These are phyloP conservation scores for Tetrapisispora pingtungensis DNA, from an alignment of 805 yeast genomes.

Conservation along the genomic window DNA sequence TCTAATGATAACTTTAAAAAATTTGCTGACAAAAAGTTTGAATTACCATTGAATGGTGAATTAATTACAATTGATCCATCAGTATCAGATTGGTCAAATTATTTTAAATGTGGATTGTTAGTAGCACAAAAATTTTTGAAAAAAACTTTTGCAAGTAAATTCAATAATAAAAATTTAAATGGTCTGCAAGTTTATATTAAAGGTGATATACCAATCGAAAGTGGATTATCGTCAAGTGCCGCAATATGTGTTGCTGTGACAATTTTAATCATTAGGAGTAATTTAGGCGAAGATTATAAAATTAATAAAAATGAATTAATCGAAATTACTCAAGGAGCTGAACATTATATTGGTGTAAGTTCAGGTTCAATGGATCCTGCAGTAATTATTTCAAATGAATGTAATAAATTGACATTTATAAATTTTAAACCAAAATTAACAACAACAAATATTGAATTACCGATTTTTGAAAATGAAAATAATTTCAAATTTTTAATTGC, in stretches of 20 bases:
- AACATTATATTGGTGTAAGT: conserved; percentile 63
- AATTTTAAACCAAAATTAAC: conserved; percentile 49
- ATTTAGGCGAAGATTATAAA: conserved; percentile 30
- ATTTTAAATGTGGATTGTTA: conserved; percentile 53
- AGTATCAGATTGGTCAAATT: conserved; percentile 53
- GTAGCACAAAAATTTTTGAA: conserved; percentile 46
- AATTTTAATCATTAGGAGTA: conserved; percentile 44
- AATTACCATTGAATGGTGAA: conserved; percentile 34
- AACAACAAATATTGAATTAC: conserved; percentile 47
- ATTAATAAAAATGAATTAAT: conserved; percentile 46
- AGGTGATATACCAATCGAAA: conserved; percentile 64
- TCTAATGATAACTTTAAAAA: conserved; percentile 27
- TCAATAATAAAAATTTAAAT: conserved; percentile 25
- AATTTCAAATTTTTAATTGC: conserved; percentile 45
- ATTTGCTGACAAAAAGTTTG: conserved; percentile 31
- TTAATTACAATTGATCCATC: conserved; percentile 39
- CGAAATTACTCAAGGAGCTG: conserved; percentile 51
- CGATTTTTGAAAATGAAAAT: conserved; percentile 30
- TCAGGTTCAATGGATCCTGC: conserved; percentile 78
- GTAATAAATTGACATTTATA: conserved; percentile 46
- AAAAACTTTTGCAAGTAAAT: conserved; percentile 24
- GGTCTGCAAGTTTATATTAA: conserved; percentile 46
- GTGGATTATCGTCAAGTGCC: conserved; percentile 63
- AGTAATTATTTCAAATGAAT: conserved; percentile 57
- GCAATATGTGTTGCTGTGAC: conserved; percentile 62